Evolutionary conservation across 768 basidiomycete species (phyloP).

Genomic region (Tephrocybe rancida): DNA sequence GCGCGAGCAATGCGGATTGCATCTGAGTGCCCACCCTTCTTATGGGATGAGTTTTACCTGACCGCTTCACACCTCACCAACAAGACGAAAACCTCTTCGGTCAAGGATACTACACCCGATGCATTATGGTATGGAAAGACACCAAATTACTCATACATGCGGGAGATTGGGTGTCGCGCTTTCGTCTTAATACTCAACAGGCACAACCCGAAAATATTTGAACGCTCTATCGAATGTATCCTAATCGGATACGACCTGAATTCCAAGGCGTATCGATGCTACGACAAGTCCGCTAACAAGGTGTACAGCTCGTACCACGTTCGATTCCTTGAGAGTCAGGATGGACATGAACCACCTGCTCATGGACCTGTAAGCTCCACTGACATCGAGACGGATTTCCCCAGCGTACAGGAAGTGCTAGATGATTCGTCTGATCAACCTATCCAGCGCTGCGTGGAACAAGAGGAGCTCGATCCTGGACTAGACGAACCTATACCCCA

Average conservation of each 20-base stretch:
- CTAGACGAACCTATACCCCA: no score
- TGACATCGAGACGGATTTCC: no score
- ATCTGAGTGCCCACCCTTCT: slow-evolving; percentile 19
- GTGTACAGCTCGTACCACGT: slow-evolving; percentile 25
- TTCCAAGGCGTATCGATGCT: slow-evolving; percentile 35
- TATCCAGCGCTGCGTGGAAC: no score
- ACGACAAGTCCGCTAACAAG: slow-evolving; percentile 19
- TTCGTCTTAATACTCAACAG: slow-evolving; percentile 36
- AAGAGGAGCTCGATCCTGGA: no score
- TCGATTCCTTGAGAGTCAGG: slow-evolving; percentile 26
- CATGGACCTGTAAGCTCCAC: neutral
- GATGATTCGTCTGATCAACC: no score
- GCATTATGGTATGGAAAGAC: slow-evolving; percentile 21
- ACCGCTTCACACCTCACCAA: slow-evolving; percentile 20
- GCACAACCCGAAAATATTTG: slow-evolving; percentile 27
- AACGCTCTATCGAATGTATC: slow-evolving; percentile 30
- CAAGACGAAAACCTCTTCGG: slow-evolving; percentile 6
- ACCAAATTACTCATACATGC: slow-evolving; percentile 30
- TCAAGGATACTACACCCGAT: slow-evolving; percentile 18
- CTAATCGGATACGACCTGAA: slow-evolving; percentile 37
- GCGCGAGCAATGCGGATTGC: slow-evolving; percentile 27
- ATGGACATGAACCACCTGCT: slow-evolving; percentile 5
- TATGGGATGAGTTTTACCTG: slow-evolving; percentile 31
- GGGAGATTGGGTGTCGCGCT: slow-evolving; percentile 33
- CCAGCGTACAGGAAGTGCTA: no score